These are phyloP conservation scores for Pseudozyma sp. DNA, from an alignment of 1,284 basidiomycete species.

Conservation along the genomic window DNA sequence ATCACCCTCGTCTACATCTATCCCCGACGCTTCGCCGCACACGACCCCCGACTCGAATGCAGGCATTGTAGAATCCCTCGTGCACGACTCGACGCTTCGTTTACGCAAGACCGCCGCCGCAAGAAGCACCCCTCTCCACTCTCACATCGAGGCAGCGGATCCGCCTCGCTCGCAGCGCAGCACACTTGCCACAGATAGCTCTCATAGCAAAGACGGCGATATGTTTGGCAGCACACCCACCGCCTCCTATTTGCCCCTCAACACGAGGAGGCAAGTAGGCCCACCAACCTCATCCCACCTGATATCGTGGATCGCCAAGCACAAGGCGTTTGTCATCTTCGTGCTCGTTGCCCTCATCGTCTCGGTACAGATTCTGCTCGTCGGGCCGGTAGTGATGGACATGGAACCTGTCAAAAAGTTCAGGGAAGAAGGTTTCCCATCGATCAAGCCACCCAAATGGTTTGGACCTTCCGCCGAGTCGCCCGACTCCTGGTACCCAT, in stretches of 20 bases:
- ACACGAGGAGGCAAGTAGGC: constrained; percentile 18
- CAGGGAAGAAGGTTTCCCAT: constrained; percentile 21
- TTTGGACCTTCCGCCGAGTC: constrained; percentile 18
- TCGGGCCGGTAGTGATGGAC: constrained; percentile 39
- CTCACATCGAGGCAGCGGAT: neutral
- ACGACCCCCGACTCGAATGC: constrained; percentile 2
- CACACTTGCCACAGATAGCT: neutral
- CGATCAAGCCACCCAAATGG: constrained; percentile 34
- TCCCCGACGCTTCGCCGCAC: constrained; percentile 1
- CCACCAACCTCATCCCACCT: constrained; percentile 32
- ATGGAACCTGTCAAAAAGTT: constrained; percentile 43
- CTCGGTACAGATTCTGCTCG: constrained; percentile 35
- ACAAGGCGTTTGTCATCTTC: constrained; percentile 44
- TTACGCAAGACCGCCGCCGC: constrained; percentile 16
- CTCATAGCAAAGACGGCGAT: constrained; percentile 4
- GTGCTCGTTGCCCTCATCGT: constrained; percentile 39
- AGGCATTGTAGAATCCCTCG: neutral
- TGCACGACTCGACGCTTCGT: constrained; percentile 22
- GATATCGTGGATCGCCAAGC: constrained; percentile 46
- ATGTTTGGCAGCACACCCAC: constrained; percentile 40
- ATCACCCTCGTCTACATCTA: neutral
- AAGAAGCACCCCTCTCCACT: neutral
- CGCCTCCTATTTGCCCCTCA: constrained; percentile 47
- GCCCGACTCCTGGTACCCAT: constrained; percentile 28
- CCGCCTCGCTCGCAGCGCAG: neutral